Evolutionary conservation across 169 alveolate species (phyloP), one percentile per base, ranked within the genome.

Genomic region (Cryptosporidium canis): DNA sequence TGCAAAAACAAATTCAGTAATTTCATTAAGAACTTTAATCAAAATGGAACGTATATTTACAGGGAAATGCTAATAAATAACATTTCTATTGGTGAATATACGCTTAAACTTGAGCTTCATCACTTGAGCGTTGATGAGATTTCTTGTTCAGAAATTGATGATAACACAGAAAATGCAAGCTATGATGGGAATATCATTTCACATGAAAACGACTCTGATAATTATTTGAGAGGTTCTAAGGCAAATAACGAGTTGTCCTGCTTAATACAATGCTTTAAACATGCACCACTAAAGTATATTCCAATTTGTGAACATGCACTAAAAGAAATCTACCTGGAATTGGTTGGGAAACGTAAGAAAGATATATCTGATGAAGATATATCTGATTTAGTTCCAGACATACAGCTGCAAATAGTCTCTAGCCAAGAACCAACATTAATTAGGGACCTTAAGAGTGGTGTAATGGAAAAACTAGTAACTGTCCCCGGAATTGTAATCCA

Each of bases 401-500:
- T 94, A 87, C 94, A 95, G 90, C 94, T 95, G n/a, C 84, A 91
- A 44, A 83, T 95, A 21, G 90, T 91, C 53, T 92, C 94, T 33
- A 83, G 83, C 29, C 94, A 92, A 67, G 71, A 87, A 66, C 98
- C 96, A 41, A 85, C 91, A 61, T 90, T 83, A 91, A 85, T 95
- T n/a, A 87, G 98, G 83, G 96, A 94, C 39, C 83, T 95, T 41
- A 90, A 92, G 56, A 90, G 95, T 39, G 83, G 91, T 43, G 90
- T 94, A 21, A 85, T 94, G 91, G 98, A 97, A 85, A 91, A 97
- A 83, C 91, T 97, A 83, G 97, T 97, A 0, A 96, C 95, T 5
- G 96, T 97, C 37, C 98, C 98, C 41, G 99, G 99, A 1, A 97
- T 97, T 51, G 95, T 97, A 14, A 96, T 97, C 63, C 96, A 96